Base-by-base conservation (phyloP, 108 stramenopile genomes). In the Skeletonema menzelii region DNA sequence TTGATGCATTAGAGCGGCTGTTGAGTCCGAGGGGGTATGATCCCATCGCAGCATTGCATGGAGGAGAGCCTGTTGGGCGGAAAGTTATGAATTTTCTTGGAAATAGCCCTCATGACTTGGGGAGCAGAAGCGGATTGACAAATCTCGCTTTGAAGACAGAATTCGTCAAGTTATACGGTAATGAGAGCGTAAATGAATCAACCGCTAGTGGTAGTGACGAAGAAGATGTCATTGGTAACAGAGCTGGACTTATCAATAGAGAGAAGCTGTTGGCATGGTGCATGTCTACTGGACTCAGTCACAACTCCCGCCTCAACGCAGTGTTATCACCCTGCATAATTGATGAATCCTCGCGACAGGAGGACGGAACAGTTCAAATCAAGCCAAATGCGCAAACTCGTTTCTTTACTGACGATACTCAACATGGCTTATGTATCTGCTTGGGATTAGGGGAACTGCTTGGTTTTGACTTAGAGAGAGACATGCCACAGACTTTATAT, bases 381-480 rank as follows among this genome's bases (percentile, higher is more conserved):
- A 73, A 64, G 57, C 82, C 82, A 13, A 64, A 82, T 34, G 15
- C 74, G 3, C 20, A 20, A 26, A 82, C 82, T 3, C 71, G 82
- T 13, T 82, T 82, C 61, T 82, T 82, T 60, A 79, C 73, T 26
- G 82, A 82, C 30, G 82, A 82, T 59, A 58, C 59, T 19, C 82
- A 79, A 32, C 82, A 82, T 35, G 82, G 82, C n/a, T 17, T 82
- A 22, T 82, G 82, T 67, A 79, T 82, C 42, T 69, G 65, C 37
- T 59, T 82, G 32, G 82, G 82, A 30, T 46, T 82, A 38, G 82
- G 73, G 30, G 82, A 82, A 31, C 13, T 82, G 14, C 53, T 82
- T 27, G 82, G 82, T 2, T 79, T 82, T 30, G 77, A 82, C 63
- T 44, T 82, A 47, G 82, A 82, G 46, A 73, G 67, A 27, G 82